phyloP scores from a whole-genome alignment of 1,284 basidiomycete species.

The Coniferiporia sulphurascens region DNA sequence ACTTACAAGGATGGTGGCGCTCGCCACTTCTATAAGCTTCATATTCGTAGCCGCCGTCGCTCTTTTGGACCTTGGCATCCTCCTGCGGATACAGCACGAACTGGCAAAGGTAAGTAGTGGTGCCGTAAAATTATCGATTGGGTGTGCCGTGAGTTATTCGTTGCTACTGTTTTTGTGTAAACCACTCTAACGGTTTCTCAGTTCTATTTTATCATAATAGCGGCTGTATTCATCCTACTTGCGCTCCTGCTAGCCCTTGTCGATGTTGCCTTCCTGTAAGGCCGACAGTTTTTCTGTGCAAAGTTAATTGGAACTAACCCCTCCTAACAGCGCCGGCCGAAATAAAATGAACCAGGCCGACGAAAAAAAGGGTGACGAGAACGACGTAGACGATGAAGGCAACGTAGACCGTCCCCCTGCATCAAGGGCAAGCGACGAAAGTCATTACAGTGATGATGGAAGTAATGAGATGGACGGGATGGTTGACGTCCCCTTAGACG shows the following conservation, averaged over 20 bases:
- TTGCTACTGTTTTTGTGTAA: not conserved
- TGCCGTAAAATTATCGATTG: conserved; percentile 1
- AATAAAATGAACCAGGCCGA: not conserved
- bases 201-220: conserved; percentile 7
- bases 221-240: not conserved
- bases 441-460: not conserved
- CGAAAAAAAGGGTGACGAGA: not conserved
- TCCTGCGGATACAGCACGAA: not conserved
- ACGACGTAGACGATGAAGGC: not conserved
- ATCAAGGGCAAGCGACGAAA: not conserved
- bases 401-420: not conserved
- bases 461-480: not conserved
- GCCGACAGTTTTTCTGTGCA: not conserved
- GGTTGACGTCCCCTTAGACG: not conserved
- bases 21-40: not conserved
- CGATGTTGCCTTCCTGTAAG: not conserved
- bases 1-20: not conserved
- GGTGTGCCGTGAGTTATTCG: conserved; percentile 10
- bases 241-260: conserved; percentile 4
- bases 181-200: not conserved
- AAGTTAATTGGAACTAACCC: not conserved
- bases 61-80: conserved; percentile 1
- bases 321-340: too few species aligned
- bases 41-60: conserved; percentile 1
- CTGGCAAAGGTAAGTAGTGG: not conserved